phyloP scores from a whole-genome alignment of 495 filamentous ascomycete species.

The Penicillium goetzii region DNA sequence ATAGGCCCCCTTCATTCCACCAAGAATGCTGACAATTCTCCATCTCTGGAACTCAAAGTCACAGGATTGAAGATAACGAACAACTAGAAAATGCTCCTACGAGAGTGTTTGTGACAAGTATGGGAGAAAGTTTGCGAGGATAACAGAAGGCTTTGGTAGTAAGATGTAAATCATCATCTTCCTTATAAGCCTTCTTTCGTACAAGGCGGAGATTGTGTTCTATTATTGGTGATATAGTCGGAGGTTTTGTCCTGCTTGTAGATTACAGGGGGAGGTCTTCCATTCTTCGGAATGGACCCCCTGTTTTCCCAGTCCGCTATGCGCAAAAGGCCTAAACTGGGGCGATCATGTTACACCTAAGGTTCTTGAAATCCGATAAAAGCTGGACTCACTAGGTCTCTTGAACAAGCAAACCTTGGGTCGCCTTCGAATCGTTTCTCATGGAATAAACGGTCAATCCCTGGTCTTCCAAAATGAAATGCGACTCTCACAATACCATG shows the following conservation, averaged over 20 bases:
- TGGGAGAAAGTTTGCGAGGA: not conserved
- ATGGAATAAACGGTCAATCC: not conserved
- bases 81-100: not conserved
- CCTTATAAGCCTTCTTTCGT: not conserved
- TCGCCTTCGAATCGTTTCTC: not conserved
- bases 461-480: conserved; percentile 19
- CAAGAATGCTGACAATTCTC: conserved; percentile 3
- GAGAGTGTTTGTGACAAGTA: not conserved
- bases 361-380: not conserved
- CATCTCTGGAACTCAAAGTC: conserved; percentile 2
- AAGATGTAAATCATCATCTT: too few relatives aligned
- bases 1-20: conserved; percentile 2
- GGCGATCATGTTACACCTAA: not conserved
- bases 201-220: not conserved
- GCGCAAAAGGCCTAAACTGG: not conserved
- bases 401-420: not conserved
- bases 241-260: not conserved
- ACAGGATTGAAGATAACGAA: not conserved
- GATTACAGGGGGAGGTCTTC: not conserved
- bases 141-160: not conserved
- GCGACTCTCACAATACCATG: conserved; percentile 8
- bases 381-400: not conserved
- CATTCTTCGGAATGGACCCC: not conserved
- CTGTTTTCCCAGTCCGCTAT: conserved; percentile 1
- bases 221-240: not conserved